Conservation (phyloP, 2,329 filamentous ascomycete genomes). For the Talaromyces islandicus region DNA sequence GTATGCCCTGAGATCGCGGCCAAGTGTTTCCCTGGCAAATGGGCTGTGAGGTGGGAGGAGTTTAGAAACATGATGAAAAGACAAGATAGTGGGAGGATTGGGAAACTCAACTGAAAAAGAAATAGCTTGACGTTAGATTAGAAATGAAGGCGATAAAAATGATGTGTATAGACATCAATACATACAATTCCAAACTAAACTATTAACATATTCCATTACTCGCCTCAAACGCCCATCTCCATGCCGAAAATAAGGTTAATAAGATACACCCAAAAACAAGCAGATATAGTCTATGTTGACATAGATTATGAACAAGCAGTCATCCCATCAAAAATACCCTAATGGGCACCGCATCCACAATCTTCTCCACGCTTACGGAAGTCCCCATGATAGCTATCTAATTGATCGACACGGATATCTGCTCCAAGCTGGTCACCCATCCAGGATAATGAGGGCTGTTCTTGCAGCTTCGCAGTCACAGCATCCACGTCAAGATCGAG, state of each 20-base stretch:
- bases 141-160: background rate
- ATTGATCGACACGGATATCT: conserved; percentile 30
- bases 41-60: background rate
- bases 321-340: background rate
- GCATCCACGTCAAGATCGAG: conserved; percentile 71
- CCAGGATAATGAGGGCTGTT: conserved; percentile 28
- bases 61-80: background rate
- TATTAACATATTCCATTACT: background rate
- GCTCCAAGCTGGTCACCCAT: conserved; percentile 35
- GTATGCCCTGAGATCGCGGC: background rate
- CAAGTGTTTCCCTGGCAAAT: background rate
- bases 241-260: background rate
- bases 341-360: conserved; percentile 8
- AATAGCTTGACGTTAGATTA: background rate
- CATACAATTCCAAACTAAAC: background rate
- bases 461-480: conserved; percentile 68
- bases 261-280: background rate
- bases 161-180: background rate
- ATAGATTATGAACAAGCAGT: background rate
- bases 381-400: conserved; percentile 41
- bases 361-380: conserved; percentile 23
- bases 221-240: background rate
- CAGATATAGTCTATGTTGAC: background rate
- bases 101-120: background rate
- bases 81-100: background rate